Evolutionary conservation across 75 land plant species (phyloP), one percentile per base, ranked within the genome.

Genomic region (Cryptomeria japonica): DNA sequence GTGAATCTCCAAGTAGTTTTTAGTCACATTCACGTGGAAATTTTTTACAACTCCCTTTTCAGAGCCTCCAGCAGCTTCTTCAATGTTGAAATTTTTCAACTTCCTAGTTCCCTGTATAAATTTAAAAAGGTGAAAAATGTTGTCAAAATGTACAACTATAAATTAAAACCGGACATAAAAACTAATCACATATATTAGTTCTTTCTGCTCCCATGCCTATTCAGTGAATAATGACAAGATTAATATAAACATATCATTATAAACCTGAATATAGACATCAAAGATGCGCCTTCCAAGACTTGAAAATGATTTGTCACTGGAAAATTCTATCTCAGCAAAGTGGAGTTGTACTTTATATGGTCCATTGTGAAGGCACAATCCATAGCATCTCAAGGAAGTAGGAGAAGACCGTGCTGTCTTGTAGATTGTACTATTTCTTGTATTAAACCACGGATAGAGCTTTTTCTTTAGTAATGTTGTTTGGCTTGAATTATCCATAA

Each of bases 191-290:
- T 22, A 25, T 70, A 70, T 70, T 70, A 22, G 3, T 28, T 70
- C 75, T 70, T 70, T 70, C 32, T 70, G 28, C 8, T 8, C n/a
- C 25, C 75, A 70, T 70, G 32, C 15, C 32, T 70, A 70, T 22
- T n/a, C n/a, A 70, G 10, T 12, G 28, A 51, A 78, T 4, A 31
- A 41, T 80, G 15, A 32, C 15, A 12, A 37, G 28, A 78, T 36
- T 86, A 4, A 25, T 39, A 70, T 70, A 34, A 70, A 70, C 28
- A 70, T 28, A 9, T 70, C 28, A 28, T 70, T 34, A 70, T 70
- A 70, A 3, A 91, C 92, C 92, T 91, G 92, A 55, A 91, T 86
- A 56, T 88, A 89, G 31, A 91, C 90, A 78, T 91, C 91, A 86
- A 91, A 91, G 5, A 86, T 72, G 55, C 92, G 86, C 83, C 55